A percentile compares a stretch with the other conserved stretches of the same genome.
Conservation (phyloP, 1,284 basidiomycete genomes). For the Veloboletus limbatus region DNA sequence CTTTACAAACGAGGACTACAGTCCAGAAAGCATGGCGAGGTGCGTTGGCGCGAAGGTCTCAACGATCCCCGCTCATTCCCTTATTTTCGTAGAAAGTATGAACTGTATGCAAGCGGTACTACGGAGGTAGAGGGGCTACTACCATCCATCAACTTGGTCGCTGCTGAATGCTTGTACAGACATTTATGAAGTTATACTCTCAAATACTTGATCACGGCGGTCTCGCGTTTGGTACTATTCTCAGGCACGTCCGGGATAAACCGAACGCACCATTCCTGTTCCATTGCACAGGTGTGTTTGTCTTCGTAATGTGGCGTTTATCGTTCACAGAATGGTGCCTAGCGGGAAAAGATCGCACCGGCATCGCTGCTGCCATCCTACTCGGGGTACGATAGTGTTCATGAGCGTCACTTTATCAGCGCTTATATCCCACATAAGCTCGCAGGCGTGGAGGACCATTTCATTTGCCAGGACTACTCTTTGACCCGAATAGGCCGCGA, state of each 20-base stretch:
- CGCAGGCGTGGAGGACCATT: constrained; percentile 60
- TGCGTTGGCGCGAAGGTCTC: constrained; percentile 45
- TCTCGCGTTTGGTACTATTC: constrained; percentile 57
- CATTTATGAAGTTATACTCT: constrained; percentile 76
- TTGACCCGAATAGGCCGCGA: constrained; percentile 74
- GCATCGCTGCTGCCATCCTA: constrained; percentile 69
- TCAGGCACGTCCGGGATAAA: constrained; percentile 67
- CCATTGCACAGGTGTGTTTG: constrained; percentile 63
- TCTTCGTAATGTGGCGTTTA: background rate
- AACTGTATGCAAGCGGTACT: constrained; percentile 75
- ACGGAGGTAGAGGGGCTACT: constrained; percentile 51
- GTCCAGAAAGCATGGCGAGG: constrained; percentile 78
- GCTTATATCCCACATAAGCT: constrained; percentile 43
- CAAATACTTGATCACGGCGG: constrained; percentile 76
- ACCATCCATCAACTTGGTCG: background rate
- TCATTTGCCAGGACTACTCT: constrained; percentile 70
- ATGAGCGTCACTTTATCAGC: background rate
- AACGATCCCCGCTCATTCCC: constrained; percentile 14
- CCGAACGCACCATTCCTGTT: constrained; percentile 64
- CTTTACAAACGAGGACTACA: constrained; percentile 72
- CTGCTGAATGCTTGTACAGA: constrained; percentile 39
- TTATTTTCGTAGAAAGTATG: constrained; percentile 51
- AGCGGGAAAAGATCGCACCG: constrained; percentile 78
- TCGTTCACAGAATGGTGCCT: constrained; percentile 1
- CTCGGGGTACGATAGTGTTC: constrained; percentile 48